phyloP scores from a whole-genome alignment of 2,329 filamentous ascomycete genomes.

The Aspergillus awamori region DNA sequence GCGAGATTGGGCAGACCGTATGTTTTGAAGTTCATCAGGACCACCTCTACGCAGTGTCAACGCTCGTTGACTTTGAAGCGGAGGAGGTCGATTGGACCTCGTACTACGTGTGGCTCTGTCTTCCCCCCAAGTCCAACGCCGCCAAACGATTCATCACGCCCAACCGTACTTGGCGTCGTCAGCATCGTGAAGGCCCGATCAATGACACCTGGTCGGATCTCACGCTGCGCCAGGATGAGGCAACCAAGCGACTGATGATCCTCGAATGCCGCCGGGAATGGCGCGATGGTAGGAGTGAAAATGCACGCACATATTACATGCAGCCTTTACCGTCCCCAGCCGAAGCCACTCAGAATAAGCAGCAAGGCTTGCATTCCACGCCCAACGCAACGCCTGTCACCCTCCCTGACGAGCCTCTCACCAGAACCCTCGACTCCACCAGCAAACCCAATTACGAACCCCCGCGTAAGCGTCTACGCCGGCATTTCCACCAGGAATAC shows the following conservation, averaged over 20 bases:
- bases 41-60: constrained; percentile 71
- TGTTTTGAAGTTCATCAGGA: constrained; percentile 70
- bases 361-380: constrained; percentile 6
- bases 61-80: constrained; percentile 62
- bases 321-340: constrained; percentile 40
- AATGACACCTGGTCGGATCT: constrained; percentile 75
- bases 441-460: constrained; percentile 40
- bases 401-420: constrained; percentile 33
- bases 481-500: constrained; percentile 47
- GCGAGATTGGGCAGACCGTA: constrained; percentile 67
- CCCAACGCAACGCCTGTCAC: constrained; percentile 18
- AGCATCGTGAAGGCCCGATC: constrained; percentile 70
- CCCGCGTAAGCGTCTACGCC: constrained; percentile 40
- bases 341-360: constrained; percentile 26
- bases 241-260: constrained; percentile 61
- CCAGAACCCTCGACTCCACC: constrained; percentile 30
- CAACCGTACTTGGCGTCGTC: constrained; percentile 65
- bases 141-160: constrained; percentile 46
- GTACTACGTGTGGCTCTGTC: constrained; percentile 68
- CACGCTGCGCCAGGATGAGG: constrained; percentile 63
- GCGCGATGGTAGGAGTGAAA: constrained; percentile 58
- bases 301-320: constrained; percentile 68
- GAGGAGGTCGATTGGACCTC: constrained; percentile 69
- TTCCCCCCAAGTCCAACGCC: constrained; percentile 54
- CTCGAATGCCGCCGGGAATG: constrained; percentile 72